Percentiles rank a stretch among this genome's conserved stretches.
Evolutionary conservation across 176 grass and related monocot species (phyloP).

Genomic region (Eleusine coracana): DNA sequence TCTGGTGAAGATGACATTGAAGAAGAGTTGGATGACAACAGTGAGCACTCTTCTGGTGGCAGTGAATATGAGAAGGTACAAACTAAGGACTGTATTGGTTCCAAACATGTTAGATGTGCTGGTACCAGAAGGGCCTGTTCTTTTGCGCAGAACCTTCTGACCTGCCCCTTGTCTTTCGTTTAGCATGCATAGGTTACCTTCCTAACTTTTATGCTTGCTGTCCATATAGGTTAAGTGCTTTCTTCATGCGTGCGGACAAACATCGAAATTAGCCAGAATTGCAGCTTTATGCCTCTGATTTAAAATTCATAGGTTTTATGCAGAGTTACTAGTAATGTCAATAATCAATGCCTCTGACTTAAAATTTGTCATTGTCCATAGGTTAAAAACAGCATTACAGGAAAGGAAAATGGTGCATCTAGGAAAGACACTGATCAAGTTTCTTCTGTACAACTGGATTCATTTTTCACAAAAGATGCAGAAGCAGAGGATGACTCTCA

Average conservation of each 20-base stretch:
- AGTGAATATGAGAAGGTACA: slow-evolving; percentile 71
- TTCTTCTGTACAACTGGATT: slow-evolving; percentile 27
- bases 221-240: not conserved
- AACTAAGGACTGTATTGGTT: slow-evolving; percentile 39
- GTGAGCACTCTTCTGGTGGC: slow-evolving; percentile 51
- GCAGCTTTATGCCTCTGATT: slow-evolving; percentile 20
- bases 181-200: slow-evolving; percentile 16
- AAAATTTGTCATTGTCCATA: slow-evolving; percentile 32
- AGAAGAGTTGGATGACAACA: slow-evolving; percentile 60
- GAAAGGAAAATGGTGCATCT: slow-evolving; percentile 28
- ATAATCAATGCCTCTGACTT: not conserved
- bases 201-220: not conserved
- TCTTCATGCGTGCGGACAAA: not conserved
- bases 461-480: not conserved
- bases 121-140: not conserved
- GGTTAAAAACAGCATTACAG: slow-evolving; percentile 40
- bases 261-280: slow-evolving; percentile 15
- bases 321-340: not conserved
- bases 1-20: slow-evolving; percentile 65
- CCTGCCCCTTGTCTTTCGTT: not conserved
- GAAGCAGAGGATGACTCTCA: slow-evolving; percentile 15
- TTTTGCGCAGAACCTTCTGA: slow-evolving; percentile 30
- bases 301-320: slow-evolving; percentile 20
- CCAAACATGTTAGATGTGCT: slow-evolving; percentile 32
- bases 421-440: slow-evolving; percentile 32